A percentile compares a stretch with the other conserved stretches of the same genome.
Conservation (phyloP, 2,329 filamentous ascomycete species). For the Neobulgaria alba region DNA sequence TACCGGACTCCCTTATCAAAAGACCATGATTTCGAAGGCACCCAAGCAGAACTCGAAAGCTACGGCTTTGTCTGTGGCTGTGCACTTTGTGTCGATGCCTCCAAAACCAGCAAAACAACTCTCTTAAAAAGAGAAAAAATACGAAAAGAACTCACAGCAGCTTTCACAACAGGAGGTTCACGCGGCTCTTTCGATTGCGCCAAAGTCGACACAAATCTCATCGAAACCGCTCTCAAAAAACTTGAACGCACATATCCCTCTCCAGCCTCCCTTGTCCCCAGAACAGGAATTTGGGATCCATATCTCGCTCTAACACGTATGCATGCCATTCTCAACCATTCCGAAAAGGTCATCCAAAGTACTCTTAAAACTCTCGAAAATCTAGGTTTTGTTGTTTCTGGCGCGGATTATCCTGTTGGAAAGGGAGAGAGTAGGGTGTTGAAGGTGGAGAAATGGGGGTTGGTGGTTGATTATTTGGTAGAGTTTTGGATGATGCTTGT, state of each 20-base stretch:
- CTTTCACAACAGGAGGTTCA: neutral
- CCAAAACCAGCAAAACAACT: neutral
- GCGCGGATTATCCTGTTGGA: too few species aligned
- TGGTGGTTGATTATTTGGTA: constrained; percentile 13
- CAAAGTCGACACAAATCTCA: neutral
- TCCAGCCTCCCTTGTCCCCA: constrained; percentile 23
- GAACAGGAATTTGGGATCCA: constrained; percentile 12
- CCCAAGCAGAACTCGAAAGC: constrained; percentile 22
- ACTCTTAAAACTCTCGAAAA: constrained; percentile 1
- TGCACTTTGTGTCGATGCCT: constrained; percentile 28
- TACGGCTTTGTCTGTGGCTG: constrained; percentile 39
- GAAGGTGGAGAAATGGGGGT: constrained; percentile 25
- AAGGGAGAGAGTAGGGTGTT: too few species aligned
- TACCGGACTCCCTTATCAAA: constrained; percentile 28
- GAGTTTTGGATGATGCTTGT: constrained; percentile 26
- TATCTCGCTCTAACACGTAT: constrained; percentile 18
- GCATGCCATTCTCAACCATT: constrained; percentile 1
- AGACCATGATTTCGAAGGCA: constrained; percentile 19
- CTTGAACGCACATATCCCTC: constrained; percentile 18
- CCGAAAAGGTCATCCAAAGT: constrained; percentile 2
- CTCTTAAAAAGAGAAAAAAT: constrained; percentile 1
- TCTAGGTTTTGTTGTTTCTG: neutral
- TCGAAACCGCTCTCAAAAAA: too few species aligned
- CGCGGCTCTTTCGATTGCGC: neutral
- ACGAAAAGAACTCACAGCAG: constrained; percentile 5